Base-by-base conservation (phyloP, 2,329 filamentous ascomycete species). In the Aspergillus quadrilineatus region DNA sequence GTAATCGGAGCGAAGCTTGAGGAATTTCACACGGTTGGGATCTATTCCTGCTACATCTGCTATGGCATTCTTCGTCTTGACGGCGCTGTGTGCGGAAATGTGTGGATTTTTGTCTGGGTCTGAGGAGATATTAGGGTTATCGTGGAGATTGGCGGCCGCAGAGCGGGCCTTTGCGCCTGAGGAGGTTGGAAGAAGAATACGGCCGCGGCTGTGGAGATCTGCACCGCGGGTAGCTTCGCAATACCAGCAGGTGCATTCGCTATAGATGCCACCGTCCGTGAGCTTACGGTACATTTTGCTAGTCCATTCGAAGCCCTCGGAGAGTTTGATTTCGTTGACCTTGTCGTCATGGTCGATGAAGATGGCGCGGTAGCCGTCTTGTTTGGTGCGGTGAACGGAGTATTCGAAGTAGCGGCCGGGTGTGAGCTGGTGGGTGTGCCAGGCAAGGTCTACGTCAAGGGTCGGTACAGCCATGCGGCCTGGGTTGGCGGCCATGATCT, bases 311-410 rank as follows among this genome's bases (percentile, higher is more conserved):
- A 94, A 94, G 4, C 80, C 78, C 1, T 78, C 76, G 44, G 83
- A 83, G 6, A 95, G 80, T 48, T 79, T 80, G 12, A 75, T 76
- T 65, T 92, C 87, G 48, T 87, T 85, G 22, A 95, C 85, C 73
- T 93, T 93, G 77, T 95, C 91, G 70, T 94, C 88, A 67, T 95
- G 90, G 67, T 92, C 86, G 63, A 93, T 82, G 66, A 91, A 90
- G 48, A 80, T 83, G 14, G 57, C 46, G 1, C 10, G 3, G 8
- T n/a, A 28, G 6, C 42, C 15, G 12, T 45, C 34, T 10, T 28
- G 6, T 0, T 15, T n/a, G 15, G 79, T 80, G 22, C 70, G 69
- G 0, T 50, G 53, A 1, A 80, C 67, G 1, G 83, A 87, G 67
- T 82, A 87, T 2, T 68, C 57, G 64, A 84, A 87, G 73, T 94